Conservation (phyloP, 177 flowering plant genomes). For the Tripterygium wilfordii region DNA sequence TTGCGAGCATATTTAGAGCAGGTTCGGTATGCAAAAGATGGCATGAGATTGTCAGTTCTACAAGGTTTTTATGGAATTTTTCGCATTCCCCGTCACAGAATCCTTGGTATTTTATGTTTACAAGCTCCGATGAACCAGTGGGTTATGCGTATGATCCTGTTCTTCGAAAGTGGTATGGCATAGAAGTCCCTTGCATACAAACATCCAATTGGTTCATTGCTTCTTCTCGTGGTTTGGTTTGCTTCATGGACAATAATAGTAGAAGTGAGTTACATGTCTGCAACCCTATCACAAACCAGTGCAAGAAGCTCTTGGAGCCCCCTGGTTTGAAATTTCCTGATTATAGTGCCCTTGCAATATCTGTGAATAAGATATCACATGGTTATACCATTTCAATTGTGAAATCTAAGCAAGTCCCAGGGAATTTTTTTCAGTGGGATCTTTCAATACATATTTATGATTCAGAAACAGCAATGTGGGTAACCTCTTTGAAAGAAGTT, state of each 20-base stretch:
- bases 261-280: constrained; percentile 63
- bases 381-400: constrained; percentile 53
- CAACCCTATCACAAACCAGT: constrained; percentile 67
- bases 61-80: constrained; percentile 59
- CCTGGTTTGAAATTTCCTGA: constrained; percentile 63
- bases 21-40: constrained; percentile 89
- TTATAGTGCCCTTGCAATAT: constrained; percentile 77
- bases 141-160: constrained; percentile 92
- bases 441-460: constrained; percentile 67
- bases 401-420: constrained; percentile 83
- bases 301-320: constrained; percentile 52
- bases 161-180: constrained; percentile 70
- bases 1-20: constrained; percentile 77
- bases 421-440: constrained; percentile 76
- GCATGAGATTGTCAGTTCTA: constrained; percentile 70
- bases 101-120: constrained; percentile 91
- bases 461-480: constrained; percentile 66
- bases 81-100: constrained; percentile 41
- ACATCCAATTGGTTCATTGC: constrained; percentile 65
- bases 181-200: constrained; percentile 72
- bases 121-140: constrained; percentile 58
- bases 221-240: constrained; percentile 78
- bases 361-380: constrained; percentile 41
- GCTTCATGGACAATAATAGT: constrained; percentile 75
- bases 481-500: constrained; percentile 55